Evolutionary conservation across 169 alveolate genomes (phyloP), one percentile per base, ranked within the genome.

Genomic region (Plasmodium knowlesi): DNA sequence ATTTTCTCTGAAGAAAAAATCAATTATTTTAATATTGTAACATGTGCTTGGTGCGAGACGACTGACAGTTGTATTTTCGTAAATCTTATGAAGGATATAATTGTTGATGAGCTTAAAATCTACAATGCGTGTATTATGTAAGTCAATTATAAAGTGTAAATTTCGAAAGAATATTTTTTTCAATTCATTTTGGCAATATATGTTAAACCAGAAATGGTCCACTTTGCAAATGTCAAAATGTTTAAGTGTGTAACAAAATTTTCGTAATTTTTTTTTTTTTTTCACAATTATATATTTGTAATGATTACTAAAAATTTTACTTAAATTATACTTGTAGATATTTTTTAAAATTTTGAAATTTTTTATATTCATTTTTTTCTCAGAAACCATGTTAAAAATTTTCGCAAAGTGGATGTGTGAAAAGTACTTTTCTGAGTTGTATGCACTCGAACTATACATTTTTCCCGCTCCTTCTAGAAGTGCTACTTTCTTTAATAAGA

Each of bases 341-440:
- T 72, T 84, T 46, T 84, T 84, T 84, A 84, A 14, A 82, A 84
- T 72, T 84, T 84, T 84, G 78, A 84, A 84, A 84, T 41, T 39
- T 84, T 72, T 84, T 50, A 84, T 84, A n/a, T 84, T 83, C 30
- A 46, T 84, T 72, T 72, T 84, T 84, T 84, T 84, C 30, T 84
- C 54, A 84, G 71, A 84, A 19, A 12, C 76, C 53, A 50, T 72
- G 12, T 72, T 74, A 72, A 43, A 84, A 39, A 84, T 12, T 72
- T 32, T 84, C 57, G 67, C 84, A 14, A 72, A 72, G 16, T 53
- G 37, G 28, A 84, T 41, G 19, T 84, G 61, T 25, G 84, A 43
- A 84, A 84, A 84, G n/a, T 54, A 34, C 50, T 43, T 46, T 41
- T 71, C 78, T 73, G 73, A 72, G 57, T 74, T 39, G 78, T 46